Evolutionary conservation across 805 yeast species (phyloP).

Genomic region (Maudiozyma turicensis): DNA sequence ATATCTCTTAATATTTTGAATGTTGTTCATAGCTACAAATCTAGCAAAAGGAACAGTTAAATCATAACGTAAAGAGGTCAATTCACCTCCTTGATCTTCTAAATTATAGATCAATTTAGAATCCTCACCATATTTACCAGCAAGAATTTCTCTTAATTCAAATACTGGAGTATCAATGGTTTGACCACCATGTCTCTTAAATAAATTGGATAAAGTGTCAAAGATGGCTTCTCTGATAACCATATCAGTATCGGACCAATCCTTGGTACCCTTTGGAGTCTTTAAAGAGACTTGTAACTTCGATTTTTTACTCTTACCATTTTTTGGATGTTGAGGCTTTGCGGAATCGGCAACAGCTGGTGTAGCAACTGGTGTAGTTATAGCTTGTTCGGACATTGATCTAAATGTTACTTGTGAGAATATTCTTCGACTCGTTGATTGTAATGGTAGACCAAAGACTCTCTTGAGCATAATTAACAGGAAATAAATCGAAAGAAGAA

Average conservation of each 20-base stretch:
- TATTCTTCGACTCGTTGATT: neutral
- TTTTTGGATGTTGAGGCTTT: conserved; percentile 9
- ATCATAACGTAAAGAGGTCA: conserved; percentile 91
- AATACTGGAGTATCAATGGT: conserved; percentile 98
- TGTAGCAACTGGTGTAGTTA: conserved; percentile 8
- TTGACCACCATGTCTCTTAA: conserved; percentile 95
- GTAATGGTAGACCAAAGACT: neutral
- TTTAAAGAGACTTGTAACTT: conserved; percentile 67
- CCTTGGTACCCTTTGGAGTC: conserved; percentile 96
- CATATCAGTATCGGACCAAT: conserved; percentile 98
- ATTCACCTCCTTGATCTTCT: conserved; percentile 98
- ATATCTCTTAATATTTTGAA: conserved; percentile 81
- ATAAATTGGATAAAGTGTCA: conserved; percentile 56
- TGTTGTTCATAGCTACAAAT: conserved; percentile 90
- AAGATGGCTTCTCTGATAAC: conserved; percentile 85
- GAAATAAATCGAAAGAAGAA: neutral
- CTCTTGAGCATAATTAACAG: conserved; percentile 3
- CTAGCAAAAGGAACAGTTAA: conserved; percentile 98
- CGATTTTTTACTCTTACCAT: conserved; percentile 28
- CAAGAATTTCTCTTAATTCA: conserved; percentile 86
- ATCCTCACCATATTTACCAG: conserved; percentile 98
- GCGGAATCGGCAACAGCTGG: neutral
- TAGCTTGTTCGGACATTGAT: conserved; percentile 13
- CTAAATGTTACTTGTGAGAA: neutral
- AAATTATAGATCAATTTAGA: conserved; percentile 91